Evolutionary conservation across 2,329 filamentous ascomycete species (phyloP), one percentile per base, ranked within the genome.

Genomic region (Fonsecaea monophora): DNA sequence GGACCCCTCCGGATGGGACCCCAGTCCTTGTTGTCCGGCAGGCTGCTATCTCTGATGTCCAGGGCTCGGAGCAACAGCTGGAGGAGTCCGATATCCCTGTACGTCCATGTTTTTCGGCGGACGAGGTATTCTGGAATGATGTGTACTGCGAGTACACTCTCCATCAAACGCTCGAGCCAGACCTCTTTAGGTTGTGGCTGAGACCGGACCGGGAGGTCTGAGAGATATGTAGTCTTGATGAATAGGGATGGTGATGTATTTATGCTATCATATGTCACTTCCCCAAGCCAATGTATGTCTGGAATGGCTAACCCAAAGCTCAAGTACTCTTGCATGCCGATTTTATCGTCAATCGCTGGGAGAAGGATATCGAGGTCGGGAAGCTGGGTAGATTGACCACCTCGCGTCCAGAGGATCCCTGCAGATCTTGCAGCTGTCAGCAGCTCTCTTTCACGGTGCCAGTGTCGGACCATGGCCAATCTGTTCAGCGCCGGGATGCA

Each of bases 51-150:
- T 10, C 70, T 69, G 30, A 73, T 74, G 0, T 73, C 74, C 64
- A 75, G 73, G 18, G 74, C 73, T 32, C 75, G 57, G 13, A 78
- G 78, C 25, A 82, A 70, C 55, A 77, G 74, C 65, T 80, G 77
- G 1, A 82, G 73, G 38, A 77, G 74, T 3, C 62, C 64, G 3
- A 79, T 60, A 25, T 78, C 74, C 1, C 75, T 68, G 0, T 71
- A 61, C 0, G 70, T 74, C 58, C 77, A 78, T 12, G 71, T 69
- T 5, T 62, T 70, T 12, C 76, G 76, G 7, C 70, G 63, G 2
- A 82, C 75, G 1, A 82, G 64, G 57, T 74, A 69, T 15, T 72
- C 68, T 3, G 78, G 78, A 35, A 80, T 76, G 6, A 75, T 40
- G 61, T 73, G 48, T 61, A 77, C 63, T 30, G 73, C 64, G 5